Percentiles rank a stretch among this genome's conserved stretches.
These are phyloP conservation scores for Penicillium canariense DNA, from an alignment of 495 filamentous ascomycete species.

Conservation along the genomic window DNA sequence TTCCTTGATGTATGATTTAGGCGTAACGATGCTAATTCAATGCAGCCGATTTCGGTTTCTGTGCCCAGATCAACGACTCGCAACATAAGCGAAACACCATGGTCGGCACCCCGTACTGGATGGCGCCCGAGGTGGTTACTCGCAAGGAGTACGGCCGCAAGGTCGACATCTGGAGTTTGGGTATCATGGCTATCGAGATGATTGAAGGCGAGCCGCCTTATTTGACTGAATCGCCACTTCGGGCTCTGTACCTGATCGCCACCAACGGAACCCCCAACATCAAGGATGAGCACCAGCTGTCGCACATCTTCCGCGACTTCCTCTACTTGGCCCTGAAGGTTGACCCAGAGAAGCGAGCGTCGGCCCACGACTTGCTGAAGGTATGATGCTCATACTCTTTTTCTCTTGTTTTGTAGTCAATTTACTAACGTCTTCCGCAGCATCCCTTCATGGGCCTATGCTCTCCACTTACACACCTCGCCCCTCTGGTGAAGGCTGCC, in stretches of 20 bases:
- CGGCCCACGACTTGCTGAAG: conserved; percentile 86
- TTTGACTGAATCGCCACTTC: conserved; percentile 88
- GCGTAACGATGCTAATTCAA: conserved; percentile 27
- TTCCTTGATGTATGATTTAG: background rate
- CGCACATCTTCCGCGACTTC: conserved; percentile 82
- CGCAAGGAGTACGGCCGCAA: conserved; percentile 97
- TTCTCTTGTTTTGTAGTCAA: background rate
- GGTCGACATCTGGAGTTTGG: conserved; percentile 97
- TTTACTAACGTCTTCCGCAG: conserved; percentile 49
- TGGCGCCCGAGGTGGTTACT: conserved; percentile 97
- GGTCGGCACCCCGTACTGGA: conserved; percentile 99
- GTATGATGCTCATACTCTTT: conserved; percentile 48
- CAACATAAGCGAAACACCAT: conserved; percentile 98
- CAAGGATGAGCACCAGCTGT: conserved; percentile 85
- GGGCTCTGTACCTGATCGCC: conserved; percentile 92
- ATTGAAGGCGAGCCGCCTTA: conserved; percentile 98
- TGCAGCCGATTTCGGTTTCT: conserved; percentile 96
- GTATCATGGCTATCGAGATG: conserved; percentile 99
- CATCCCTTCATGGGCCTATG: conserved; percentile 82
- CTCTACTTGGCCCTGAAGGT: conserved; percentile 88
- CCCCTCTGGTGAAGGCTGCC: conserved; percentile 85
- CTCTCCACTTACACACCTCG: conserved; percentile 69
- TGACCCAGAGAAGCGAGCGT: conserved; percentile 92
- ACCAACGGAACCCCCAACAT: conserved; percentile 95
- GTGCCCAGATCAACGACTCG: conserved; percentile 95